phyloP scores from a whole-genome alignment of 441 rosid species.

The Gossypium gossypioides region DNA sequence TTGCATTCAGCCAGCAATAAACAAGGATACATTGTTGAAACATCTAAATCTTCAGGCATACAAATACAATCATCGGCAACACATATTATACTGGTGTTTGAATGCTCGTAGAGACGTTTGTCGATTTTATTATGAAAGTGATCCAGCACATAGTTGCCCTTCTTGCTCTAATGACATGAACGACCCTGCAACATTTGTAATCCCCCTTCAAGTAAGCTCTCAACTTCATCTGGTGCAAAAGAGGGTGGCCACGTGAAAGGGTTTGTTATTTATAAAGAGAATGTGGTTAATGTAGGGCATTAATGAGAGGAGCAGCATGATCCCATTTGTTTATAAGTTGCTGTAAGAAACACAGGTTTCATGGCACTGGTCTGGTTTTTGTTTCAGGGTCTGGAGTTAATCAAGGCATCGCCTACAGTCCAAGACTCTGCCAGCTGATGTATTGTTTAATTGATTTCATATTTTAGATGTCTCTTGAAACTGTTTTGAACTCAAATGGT shows the following conservation, averaged over 20 bases:
- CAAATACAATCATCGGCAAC: too few species aligned
- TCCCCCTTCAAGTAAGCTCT: background rate
- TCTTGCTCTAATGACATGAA: background rate
- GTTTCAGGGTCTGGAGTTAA: background rate
- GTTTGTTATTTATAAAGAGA: conserved; percentile 11
- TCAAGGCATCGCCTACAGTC: conserved; percentile 12
- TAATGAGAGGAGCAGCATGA: background rate
- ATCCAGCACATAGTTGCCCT: background rate
- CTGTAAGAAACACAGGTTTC: background rate
- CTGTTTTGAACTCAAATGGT: background rate
- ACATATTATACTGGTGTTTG: too few species aligned
- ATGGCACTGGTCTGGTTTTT: background rate
- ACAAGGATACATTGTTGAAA: too few species aligned
- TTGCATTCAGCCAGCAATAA: too few species aligned
- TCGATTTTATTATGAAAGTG: background rate
- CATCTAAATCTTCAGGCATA: too few species aligned
- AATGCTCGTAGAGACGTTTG: background rate
- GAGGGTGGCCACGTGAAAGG: conserved; percentile 19
- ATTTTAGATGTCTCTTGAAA: background rate
- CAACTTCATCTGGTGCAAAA: background rate
- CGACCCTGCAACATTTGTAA: background rate
- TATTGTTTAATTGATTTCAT: background rate
- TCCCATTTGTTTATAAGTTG: background rate
- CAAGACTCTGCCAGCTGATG: background rate
- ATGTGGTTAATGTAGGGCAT: background rate